Evolutionary conservation across 768 basidiomycete species (phyloP).

Genomic region (Psilocybe subaeruginosa): DNA sequence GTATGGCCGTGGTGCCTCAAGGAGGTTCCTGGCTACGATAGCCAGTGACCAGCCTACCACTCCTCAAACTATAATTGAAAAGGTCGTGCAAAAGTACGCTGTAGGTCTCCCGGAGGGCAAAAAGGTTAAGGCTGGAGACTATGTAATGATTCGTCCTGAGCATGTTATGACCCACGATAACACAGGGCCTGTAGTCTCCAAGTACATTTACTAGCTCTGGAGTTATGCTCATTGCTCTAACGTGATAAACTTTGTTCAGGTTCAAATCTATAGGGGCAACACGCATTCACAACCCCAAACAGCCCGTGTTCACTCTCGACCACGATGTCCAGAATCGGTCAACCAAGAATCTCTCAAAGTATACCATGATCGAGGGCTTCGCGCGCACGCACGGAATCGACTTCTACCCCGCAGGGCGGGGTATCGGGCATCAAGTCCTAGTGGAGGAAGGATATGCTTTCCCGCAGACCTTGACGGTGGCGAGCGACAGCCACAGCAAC

Average conservation of each 20-base stretch:
- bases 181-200: constrained; percentile 96
- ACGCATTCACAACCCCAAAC: constrained; percentile 74
- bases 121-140: constrained; percentile 91
- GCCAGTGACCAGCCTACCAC: constrained; percentile 24
- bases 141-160: constrained; percentile 98
- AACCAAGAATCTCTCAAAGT: constrained; percentile 88
- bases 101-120: constrained; percentile 85
- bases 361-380: constrained; percentile 89
- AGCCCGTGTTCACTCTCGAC: constrained; percentile 95
- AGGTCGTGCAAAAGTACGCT: constrained; percentile 96
- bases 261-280: constrained; percentile 96
- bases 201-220: constrained; percentile 55
- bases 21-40: constrained; percentile 30
- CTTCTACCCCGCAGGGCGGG: constrained; percentile 96
- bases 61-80: constrained; percentile 93
- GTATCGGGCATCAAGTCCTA: constrained; percentile 97
- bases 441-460: constrained; percentile 99
- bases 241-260: constrained; percentile 41
- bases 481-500: constrained; percentile 95
- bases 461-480: constrained; percentile 93
- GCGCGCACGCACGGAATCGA: constrained; percentile 85
- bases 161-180: constrained; percentile 99
- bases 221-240: constrained; percentile 1
- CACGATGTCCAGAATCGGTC: constrained; percentile 98
- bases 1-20: constrained; percentile 15